Evolutionary conservation across 2,329 filamentous ascomycete species (phyloP), one percentile per base, ranked within the genome.

Genomic region (Cladosporium austrohemisphaericum): DNA sequence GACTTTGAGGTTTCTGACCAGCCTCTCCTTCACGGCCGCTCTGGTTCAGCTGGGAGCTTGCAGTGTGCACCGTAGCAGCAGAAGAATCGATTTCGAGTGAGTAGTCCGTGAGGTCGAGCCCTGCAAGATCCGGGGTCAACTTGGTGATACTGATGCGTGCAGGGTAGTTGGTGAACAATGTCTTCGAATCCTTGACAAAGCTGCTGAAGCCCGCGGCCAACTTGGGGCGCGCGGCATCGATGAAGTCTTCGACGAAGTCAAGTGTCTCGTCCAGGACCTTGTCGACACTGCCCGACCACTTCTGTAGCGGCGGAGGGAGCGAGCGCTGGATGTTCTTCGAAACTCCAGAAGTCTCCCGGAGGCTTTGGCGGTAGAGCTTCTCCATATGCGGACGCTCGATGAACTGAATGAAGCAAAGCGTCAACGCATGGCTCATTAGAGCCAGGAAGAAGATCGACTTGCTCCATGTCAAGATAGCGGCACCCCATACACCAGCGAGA

Each of bases 381-480:
- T 95, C 88, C 91, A 98, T 97, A 68, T 98, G 93, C 11, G 92
- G 93, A 52, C 91, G 85, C 70, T 98, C 93, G 8, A 98, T 87
- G 57, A 92, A 87, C 52, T 95, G 88, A 48, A 98, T 88, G 72
- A 96, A 96, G 23, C 77, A 83, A 25, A 97, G 75, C 1, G 87
- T 93, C 41, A 96, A 75, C 25, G 92, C 80, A 64, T 98, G 93
- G 56, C 88, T 90, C 28, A 91, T 69, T 18, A 96, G 73, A 2
- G 93, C 92, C 57, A 97, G 78, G 64, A 90, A 81, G 65, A 95
- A 94, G 56, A 98, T 85, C 4, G 87, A 77, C 45, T 83, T 81
- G 67, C 88, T 96, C 78, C 88, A 91, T 0, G 92, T 95, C 61
- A 98, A 95, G 41, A 97, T 79, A 5, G 91, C 92, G 22, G 90